Evolutionary conservation across 345 rosid genomes (phyloP).

Genomic region (Lepidium sativum): DNA sequence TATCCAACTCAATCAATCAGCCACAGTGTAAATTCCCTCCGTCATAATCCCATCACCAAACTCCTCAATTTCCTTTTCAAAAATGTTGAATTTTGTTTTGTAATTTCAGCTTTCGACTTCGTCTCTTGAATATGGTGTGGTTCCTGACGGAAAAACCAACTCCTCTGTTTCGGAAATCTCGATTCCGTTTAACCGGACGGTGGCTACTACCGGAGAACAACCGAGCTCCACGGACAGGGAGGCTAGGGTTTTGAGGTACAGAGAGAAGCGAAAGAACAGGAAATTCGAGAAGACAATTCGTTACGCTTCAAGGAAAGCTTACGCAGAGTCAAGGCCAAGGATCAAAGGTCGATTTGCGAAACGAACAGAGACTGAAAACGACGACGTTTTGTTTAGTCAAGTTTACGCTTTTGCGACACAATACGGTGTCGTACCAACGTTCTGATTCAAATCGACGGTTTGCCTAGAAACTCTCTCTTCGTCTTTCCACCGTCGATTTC

Average conservation of each 20-base stretch:
- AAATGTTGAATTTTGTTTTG: background rate
- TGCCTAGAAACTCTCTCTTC: background rate
- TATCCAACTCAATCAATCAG: conserved; percentile 35
- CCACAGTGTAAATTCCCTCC: conserved; percentile 42
- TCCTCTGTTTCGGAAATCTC: conserved; percentile 54
- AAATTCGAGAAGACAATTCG: conserved; percentile 96
- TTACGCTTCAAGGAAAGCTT: conserved; percentile 88
- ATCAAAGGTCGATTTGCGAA: conserved; percentile 96
- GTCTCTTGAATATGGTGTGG: conserved; percentile 70
- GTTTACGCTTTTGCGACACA: conserved; percentile 24
- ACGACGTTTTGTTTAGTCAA: conserved; percentile 21
- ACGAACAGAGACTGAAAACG: conserved; percentile 44
- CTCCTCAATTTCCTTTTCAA: too few species aligned
- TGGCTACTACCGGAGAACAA: conserved; percentile 20
- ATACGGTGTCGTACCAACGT: conserved; percentile 78
- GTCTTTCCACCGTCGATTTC: background rate
- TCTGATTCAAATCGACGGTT: conserved; percentile 17
- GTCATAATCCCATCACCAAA: background rate
- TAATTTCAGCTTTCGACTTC: conserved; percentile 69
- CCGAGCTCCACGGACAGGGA: conserved; percentile 47
- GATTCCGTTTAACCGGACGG: conserved; percentile 34
- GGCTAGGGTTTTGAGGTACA: conserved; percentile 86
- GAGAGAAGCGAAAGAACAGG: conserved; percentile 93
- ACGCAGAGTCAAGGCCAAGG: conserved; percentile 89
- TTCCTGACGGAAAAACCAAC: conserved; percentile 61